Evolutionary conservation across 177 flowering plant species (phyloP).

Genomic region (Vitis hybrid): DNA sequence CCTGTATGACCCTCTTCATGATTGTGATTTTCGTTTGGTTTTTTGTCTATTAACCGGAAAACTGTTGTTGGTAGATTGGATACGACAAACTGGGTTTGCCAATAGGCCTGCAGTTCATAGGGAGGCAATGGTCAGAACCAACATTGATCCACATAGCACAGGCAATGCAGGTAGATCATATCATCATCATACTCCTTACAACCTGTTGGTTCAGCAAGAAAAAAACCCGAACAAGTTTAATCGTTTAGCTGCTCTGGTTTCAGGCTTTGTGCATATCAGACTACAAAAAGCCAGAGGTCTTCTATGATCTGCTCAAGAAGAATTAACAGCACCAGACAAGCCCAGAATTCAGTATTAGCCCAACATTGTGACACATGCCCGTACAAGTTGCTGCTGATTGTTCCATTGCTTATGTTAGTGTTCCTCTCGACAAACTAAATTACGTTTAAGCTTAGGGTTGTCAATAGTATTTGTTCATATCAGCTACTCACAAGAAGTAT

Average conservation of each 20-base stretch:
- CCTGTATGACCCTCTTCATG: slow-evolving; percentile 49
- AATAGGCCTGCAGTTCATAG: slow-evolving; percentile 92
- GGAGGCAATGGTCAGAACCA: slow-evolving; percentile 88
- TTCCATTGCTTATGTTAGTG: too few species aligned
- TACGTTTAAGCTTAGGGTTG: too few species aligned
- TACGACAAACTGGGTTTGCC: slow-evolving; percentile 83
- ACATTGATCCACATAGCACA: slow-evolving; percentile 66
- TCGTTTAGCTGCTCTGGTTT: slow-evolving; percentile 10
- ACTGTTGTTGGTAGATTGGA: slow-evolving; percentile 60
- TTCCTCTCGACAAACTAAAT: too few species aligned
- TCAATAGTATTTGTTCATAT: too few species aligned
- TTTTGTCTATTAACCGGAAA: neutral
- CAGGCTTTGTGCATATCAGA: slow-evolving; percentile 55
- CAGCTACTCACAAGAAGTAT: too few species aligned
- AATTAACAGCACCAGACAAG: slow-evolving; percentile 11
- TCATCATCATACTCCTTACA: too few species aligned
- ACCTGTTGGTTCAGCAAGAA: too few species aligned
- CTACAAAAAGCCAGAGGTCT: slow-evolving; percentile 67
- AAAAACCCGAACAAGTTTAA: neutral
- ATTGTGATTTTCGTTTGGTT: neutral
- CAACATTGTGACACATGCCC: neutral
- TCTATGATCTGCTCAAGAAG: slow-evolving; percentile 55
- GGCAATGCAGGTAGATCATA: slow-evolving; percentile 61
- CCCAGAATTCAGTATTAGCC: too few species aligned
- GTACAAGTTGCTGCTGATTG: too few species aligned